These are phyloP conservation scores for Litsea cubeba DNA, from an alignment of 164 flowering plant species.

Conservation along the genomic window DNA sequence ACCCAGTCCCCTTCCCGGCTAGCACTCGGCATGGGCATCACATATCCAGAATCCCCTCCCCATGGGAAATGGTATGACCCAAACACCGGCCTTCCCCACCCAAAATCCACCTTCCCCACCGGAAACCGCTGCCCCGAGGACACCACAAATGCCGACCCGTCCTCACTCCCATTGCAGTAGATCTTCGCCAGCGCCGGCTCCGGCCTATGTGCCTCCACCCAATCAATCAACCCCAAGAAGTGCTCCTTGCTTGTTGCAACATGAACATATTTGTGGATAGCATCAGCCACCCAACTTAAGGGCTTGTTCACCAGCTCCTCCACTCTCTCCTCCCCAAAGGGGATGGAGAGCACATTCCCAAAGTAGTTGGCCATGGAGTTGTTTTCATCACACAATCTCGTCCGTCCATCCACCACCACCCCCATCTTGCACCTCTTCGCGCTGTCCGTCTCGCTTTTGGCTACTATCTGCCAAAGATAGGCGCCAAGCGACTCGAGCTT, in stretches of 20 bases:
- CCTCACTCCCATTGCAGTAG: conserved; percentile 20
- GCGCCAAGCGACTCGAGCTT: conserved; percentile 16
- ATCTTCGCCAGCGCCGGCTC: conserved; percentile 22
- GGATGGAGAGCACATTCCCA: conserved; percentile 37
- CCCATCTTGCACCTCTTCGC: conserved; percentile 12
- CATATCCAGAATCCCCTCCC: conserved; percentile 30
- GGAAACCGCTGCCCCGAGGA: conserved; percentile 33
- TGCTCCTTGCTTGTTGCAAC: conserved; percentile 24
- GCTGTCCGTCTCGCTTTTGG: not conserved
- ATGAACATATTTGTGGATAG: conserved; percentile 16
- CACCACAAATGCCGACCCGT: conserved; percentile 31
- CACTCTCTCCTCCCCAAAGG: conserved; percentile 15
- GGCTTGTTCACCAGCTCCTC: conserved; percentile 18
- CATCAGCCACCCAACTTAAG: conserved; percentile 23
- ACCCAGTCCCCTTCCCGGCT: conserved; percentile 35
- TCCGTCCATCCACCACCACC: conserved; percentile 17
- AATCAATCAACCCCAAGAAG: conserved; percentile 31
- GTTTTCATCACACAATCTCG: conserved; percentile 5
- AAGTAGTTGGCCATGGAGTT: conserved; percentile 20
- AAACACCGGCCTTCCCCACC: conserved; percentile 34
- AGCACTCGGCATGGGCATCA: conserved; percentile 40
- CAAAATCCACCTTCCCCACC: conserved; percentile 26
- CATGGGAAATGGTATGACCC: conserved; percentile 37
- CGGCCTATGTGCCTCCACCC: conserved; percentile 33
- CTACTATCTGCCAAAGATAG: conserved; percentile 12